Percentiles rank a stretch among this genome's conserved stretches.
Conservation (phyloP, 2,329 filamentous ascomycete genomes). For the Fusarium praegraminearum region DNA sequence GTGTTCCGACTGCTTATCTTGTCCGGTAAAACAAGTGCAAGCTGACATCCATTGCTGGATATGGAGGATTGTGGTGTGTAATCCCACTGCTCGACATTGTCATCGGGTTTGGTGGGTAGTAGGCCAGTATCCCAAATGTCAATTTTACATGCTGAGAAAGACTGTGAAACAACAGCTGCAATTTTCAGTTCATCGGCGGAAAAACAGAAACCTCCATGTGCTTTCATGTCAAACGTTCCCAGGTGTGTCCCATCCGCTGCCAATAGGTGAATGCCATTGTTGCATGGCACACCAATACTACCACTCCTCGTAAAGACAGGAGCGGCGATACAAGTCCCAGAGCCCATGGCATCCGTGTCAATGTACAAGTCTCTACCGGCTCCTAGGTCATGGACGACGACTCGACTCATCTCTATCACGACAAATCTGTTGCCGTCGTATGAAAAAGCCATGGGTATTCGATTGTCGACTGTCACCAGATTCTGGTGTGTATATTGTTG, state of each 20-base stretch:
- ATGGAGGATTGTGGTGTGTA: too few species aligned
- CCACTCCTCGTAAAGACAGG: not conserved
- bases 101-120: rapidly evolving
- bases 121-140: not conserved
- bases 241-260: too few species aligned
- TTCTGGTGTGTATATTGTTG: not conserved
- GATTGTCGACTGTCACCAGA: too few species aligned
- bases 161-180: not conserved
- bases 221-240: too few species aligned
- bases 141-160: not conserved
- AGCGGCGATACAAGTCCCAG: rapidly evolving
- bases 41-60: too few species aligned
- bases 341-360: rapidly evolving
- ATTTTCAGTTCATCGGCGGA: not conserved
- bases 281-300: not conserved
- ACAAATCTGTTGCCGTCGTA: not conserved
- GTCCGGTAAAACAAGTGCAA: too few species aligned
- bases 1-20: too few species aligned
- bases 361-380: rapidly evolving
- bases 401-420: not conserved
- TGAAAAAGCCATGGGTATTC: not conserved
- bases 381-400: not conserved
- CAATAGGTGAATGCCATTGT: too few species aligned
- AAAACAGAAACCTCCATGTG: not conserved
- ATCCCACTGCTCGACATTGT: not conserved